phyloP scores from a whole-genome alignment of 2,329 filamentous ascomycete species.

The Neurospora crassa region DNA sequence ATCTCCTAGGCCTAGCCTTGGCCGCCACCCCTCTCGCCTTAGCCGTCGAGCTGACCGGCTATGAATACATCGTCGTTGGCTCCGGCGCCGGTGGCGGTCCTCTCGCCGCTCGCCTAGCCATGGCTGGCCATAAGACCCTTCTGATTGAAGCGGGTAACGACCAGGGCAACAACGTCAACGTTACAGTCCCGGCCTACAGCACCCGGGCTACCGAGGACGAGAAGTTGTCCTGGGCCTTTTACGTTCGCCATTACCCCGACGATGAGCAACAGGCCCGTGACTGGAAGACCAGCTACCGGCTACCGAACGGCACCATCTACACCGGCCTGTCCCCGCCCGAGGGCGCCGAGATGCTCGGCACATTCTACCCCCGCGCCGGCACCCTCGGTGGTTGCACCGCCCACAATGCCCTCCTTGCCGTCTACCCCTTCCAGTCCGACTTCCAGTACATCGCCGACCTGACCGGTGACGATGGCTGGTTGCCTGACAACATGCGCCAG shows the following conservation, averaged over 20 bases:
- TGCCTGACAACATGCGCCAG: slow-evolving; percentile 45
- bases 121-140: slow-evolving; percentile 49
- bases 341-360: slow-evolving; percentile 24
- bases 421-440: slow-evolving; percentile 31
- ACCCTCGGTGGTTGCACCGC: slow-evolving; percentile 29
- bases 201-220: slow-evolving; percentile 17
- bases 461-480: slow-evolving; percentile 35
- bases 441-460: slow-evolving; percentile 30
- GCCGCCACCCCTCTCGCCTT: slow-evolving; percentile 8
- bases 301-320: slow-evolving; percentile 27
- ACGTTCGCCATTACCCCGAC: slow-evolving; percentile 49
- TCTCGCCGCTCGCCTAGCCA: slow-evolving; percentile 48
- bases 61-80: slow-evolving; percentile 55
- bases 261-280: slow-evolving; percentile 37
- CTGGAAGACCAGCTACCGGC: slow-evolving; percentile 36
- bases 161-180: slow-evolving; percentile 26
- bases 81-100: slow-evolving; percentile 51
- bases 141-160: slow-evolving; percentile 50
- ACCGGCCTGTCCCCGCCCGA: slow-evolving; percentile 24
- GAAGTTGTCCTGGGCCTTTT: slow-evolving; percentile 45
- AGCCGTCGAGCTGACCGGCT: slow-evolving; percentile 26
- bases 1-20: slow-evolving; percentile 9
- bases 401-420: slow-evolving; percentile 28
- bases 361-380: slow-evolving; percentile 28
- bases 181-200: slow-evolving; percentile 18